Evolutionary conservation across 2,329 filamentous ascomycete genomes (phyloP), one percentile per base, ranked within the genome.

Genomic region (Xylariales sp.): DNA sequence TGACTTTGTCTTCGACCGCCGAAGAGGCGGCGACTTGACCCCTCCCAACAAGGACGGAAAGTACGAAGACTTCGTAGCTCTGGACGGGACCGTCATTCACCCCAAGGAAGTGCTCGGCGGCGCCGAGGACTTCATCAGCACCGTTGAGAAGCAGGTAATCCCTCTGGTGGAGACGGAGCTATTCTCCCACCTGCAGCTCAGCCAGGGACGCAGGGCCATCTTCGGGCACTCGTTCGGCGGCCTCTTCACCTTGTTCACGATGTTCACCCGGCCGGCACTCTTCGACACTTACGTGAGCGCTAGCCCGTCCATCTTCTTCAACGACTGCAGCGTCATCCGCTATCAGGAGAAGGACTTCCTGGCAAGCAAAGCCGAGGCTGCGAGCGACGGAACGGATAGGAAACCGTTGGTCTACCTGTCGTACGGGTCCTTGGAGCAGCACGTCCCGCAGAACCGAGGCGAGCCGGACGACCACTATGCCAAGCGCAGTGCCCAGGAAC

Each of bases 11-110:
- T n/a, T n/a, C n/a, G n/a, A n/a, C n/a, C n/a, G n/a, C n/a, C n/a
- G n/a, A n/a, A n/a, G n/a, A n/a, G n/a, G n/a, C n/a, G n/a, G n/a
- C 18, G 38, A 54, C 12, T 48, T 44, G 2, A 43, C 54, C 40
- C 36, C 40, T 14, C 46, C 48, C 6, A 51, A 56, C 40, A 42
- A 36, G 5, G 17, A 42, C 3, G 45, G 48, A 25, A 46, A 51
- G 5, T 40, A 38, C 44, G 42, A 53, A 34, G 51, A 56, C 39
- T 53, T 50, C 18, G n/a, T 43, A 37, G 6, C 4, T 18, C 20
- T 23, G 20, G 18, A 23, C 27, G 8, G 24, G 33, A 15, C 7
- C 33, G 5, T 25, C 33, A 0, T 35, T 20, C 1, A 7, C 14
- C 5, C 33, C 33, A 23, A 35, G 14, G 1, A 35, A 11, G 34